Conservation (phyloP, 208 protist genomes). For the Porcisia hertigi region DNA sequence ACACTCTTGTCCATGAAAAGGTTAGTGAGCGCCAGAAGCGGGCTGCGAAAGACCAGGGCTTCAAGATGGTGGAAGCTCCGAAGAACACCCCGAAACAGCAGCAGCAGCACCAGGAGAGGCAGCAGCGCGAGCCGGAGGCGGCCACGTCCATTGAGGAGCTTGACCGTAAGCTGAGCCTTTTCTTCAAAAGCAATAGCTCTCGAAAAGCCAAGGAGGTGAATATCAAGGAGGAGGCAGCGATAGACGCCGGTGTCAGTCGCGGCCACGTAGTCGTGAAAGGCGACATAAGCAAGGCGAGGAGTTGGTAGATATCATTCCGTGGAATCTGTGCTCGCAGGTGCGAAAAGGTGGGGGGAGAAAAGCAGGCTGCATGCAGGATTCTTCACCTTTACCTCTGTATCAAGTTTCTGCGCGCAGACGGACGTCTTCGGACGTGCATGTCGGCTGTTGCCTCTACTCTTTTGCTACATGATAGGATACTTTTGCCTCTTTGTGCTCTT, state of each 20-base stretch:
- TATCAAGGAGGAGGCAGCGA: constrained; percentile 32
- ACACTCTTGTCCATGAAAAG: constrained; percentile 10
- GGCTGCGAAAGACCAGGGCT: constrained; percentile 55
- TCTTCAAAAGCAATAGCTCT: constrained; percentile 63
- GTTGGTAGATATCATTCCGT: constrained; percentile 26
- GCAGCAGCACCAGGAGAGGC: constrained; percentile 23
- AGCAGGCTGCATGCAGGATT: background rate
- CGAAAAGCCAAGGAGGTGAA: constrained; percentile 42
- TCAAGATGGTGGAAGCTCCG: constrained; percentile 38
- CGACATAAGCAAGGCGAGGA: constrained; percentile 46
- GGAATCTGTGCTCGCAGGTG: background rate
- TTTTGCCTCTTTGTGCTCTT: background rate
- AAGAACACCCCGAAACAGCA: constrained; percentile 26
- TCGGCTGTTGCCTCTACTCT: background rate
- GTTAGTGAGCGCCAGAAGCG: constrained; percentile 46
- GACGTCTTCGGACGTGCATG: background rate
- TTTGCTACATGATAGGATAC: background rate
- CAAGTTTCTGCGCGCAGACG: background rate
- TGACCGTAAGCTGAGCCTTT: constrained; percentile 71
- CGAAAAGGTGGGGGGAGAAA: background rate
- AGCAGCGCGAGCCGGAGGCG: constrained; percentile 17
- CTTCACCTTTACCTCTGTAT: background rate
- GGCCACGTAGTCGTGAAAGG: constrained; percentile 51
- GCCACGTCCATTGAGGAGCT: constrained; percentile 49
- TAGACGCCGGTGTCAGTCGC: constrained; percentile 21